A percentile compares a stretch with the other conserved stretches of the same genome.
These are phyloP conservation scores for Metschnikowia sp. DNA, from an alignment of 805 yeast genomes.

Conservation along the genomic window DNA sequence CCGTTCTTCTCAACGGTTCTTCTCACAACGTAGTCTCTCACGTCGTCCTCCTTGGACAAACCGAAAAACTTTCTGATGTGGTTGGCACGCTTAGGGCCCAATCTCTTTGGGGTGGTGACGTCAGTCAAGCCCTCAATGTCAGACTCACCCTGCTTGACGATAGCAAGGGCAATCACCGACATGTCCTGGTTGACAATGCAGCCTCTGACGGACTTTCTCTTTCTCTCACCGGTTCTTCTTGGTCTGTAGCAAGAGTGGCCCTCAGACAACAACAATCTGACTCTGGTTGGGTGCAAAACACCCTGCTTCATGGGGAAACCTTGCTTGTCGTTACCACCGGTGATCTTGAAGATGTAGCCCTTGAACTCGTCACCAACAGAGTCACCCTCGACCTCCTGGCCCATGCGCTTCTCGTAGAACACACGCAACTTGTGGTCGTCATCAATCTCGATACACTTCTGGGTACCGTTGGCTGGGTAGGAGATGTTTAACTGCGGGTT, in stretches of 20 bases:
- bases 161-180: slow-evolving; percentile 88
- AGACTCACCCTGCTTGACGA: slow-evolving; percentile 95
- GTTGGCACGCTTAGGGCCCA: slow-evolving; percentile 99
- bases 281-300: slow-evolving; percentile 99
- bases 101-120: slow-evolving; percentile 93
- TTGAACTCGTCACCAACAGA: slow-evolving; percentile 97
- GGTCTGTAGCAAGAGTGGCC: slow-evolving; percentile 99
- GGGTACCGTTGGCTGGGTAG: slow-evolving; percentile 99
- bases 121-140: slow-evolving; percentile 97
- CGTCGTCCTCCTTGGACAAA: slow-evolving; percentile 91
- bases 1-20: slow-evolving; percentile 98
- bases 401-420: slow-evolving; percentile 99
- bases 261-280: slow-evolving; percentile 87
- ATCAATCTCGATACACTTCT: slow-evolving; percentile 95
- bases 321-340: slow-evolving; percentile 99
- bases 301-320: slow-evolving; percentile 99
- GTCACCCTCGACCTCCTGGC: slow-evolving; percentile 99
- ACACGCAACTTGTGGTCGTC: slow-evolving; percentile 98
- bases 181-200: slow-evolving; percentile 97
- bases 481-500: slow-evolving; percentile 87
- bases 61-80: slow-evolving; percentile 99
- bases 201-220: slow-evolving; percentile 99
- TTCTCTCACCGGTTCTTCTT: slow-evolving; percentile 99
- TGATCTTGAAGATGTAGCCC: slow-evolving; percentile 97
- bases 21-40: slow-evolving; percentile 83